phyloP scores from a whole-genome alignment of 345 rosid species.

The Citrus hindsii region DNA sequence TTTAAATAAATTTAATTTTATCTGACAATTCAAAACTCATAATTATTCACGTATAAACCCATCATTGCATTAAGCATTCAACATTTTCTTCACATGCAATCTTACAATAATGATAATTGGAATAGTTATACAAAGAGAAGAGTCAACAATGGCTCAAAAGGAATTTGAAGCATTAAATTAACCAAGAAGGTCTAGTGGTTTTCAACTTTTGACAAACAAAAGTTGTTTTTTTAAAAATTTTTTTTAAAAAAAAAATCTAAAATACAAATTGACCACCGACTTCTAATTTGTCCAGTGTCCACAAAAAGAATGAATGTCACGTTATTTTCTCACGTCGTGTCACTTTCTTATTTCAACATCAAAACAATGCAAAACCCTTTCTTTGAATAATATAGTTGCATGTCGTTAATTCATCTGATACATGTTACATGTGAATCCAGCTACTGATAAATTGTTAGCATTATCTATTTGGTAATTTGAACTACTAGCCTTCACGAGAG shows the following conservation, averaged over 20 bases:
- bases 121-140: background rate
- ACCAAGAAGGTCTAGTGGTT: constrained; percentile 7
- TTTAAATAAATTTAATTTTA: no score
- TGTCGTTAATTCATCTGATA: background rate
- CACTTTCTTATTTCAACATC: constrained; percentile 20
- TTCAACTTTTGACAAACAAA: constrained; percentile 14
- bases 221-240: background rate
- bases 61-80: no score
- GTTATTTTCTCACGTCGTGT: constrained; percentile 9
- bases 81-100: no score
- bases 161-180: background rate
- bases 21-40: no score
- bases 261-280: constrained; percentile 36
- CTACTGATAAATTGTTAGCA: background rate
- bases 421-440: background rate
- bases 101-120: no score
- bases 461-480: background rate
- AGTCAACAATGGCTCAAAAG: constrained; percentile 15
- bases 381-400: background rate
- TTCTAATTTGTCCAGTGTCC: constrained; percentile 40
- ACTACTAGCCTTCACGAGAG: background rate
- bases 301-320: constrained; percentile 9
- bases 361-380: background rate
- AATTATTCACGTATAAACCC: no score
- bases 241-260: background rate